These are phyloP conservation scores for Hymenoscyphus salicellus DNA, from an alignment of 2,329 filamentous ascomycete species.

Conservation along the genomic window DNA sequence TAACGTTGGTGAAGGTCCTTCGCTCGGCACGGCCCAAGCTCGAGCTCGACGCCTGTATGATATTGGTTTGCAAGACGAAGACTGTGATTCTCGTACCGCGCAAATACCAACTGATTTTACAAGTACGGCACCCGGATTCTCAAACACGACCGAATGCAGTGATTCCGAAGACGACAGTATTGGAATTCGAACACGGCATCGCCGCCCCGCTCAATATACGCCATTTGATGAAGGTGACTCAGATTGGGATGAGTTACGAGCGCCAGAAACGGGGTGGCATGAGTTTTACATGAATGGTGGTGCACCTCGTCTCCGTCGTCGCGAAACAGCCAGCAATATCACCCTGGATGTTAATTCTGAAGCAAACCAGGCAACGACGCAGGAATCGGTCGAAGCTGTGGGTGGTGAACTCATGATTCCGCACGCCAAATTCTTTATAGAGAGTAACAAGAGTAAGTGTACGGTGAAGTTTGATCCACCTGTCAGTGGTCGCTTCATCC, in stretches of 20 bases:
- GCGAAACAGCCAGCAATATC: slow-evolving; percentile 34
- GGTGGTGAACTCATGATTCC: slow-evolving; percentile 64
- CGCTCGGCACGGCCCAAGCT: slow-evolving; percentile 45
- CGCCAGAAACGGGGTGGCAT: slow-evolving; percentile 19
- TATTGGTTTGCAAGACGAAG: slow-evolving; percentile 38
- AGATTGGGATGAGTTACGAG: slow-evolving; percentile 20
- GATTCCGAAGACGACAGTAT: slow-evolving; percentile 52
- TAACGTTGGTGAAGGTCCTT: slow-evolving; percentile 50
- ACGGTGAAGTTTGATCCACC: slow-evolving; percentile 82
- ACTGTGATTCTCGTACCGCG: slow-evolving; percentile 46
- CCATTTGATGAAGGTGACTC: slow-evolving; percentile 10
- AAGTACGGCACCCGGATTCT: slow-evolving; percentile 47
- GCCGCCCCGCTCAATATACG: slow-evolving; percentile 38
- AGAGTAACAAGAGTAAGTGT: slow-evolving; percentile 77
- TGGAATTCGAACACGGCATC: slow-evolving; percentile 31
- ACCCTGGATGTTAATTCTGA: slow-evolving; percentile 33
- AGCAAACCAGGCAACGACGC: slow-evolving; percentile 49
- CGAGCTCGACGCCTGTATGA: slow-evolving; percentile 47
- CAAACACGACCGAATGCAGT: slow-evolving; percentile 58
- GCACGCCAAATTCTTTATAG: slow-evolving; percentile 80
- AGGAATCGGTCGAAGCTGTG: slow-evolving; percentile 55
- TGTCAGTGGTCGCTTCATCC: slow-evolving; percentile 75
- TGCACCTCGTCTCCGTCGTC: slow-evolving; percentile 22
- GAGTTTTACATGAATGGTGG: slow-evolving; percentile 22
- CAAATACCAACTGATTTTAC: slow-evolving; percentile 58